These are phyloP conservation scores for Tetrahymena borealis DNA, from an alignment of 73 alveolate genomes.

Conservation along the genomic window DNA sequence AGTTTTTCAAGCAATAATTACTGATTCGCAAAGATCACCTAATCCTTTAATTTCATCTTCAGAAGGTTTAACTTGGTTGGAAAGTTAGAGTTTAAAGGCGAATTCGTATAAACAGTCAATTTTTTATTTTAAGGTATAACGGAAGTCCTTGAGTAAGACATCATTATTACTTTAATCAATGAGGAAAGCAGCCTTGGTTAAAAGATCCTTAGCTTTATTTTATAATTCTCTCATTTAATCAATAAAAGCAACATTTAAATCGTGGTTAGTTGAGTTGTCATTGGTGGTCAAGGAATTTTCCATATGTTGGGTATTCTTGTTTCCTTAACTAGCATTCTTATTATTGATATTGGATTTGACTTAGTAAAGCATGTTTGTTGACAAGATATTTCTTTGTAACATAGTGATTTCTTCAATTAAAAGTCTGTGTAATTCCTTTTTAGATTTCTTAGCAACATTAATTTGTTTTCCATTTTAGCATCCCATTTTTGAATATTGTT, in stretches of 20 bases:
- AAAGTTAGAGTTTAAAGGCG: no score
- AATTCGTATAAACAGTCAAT: no score
- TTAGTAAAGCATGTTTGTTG: neutral
- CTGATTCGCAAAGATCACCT: no score
- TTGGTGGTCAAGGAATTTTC: neutral
- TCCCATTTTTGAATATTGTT: neutral
- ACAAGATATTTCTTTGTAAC: neutral
- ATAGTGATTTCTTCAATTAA: neutral
- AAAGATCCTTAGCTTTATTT: neutral
- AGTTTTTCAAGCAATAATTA: no score
- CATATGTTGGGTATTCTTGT: neutral
- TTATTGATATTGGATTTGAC: neutral
- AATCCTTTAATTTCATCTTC: no score
- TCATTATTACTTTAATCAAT: no score
- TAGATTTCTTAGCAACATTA: neutral
- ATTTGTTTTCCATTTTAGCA: neutral
- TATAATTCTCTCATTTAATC: neutral
- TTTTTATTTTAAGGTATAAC: no score
- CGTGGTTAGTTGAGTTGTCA: neutral
- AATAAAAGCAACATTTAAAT: neutral
- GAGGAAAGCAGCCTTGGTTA: neutral
- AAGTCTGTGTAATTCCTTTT: neutral
- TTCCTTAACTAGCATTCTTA: neutral
- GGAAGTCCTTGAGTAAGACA: no score
- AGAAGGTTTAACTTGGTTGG: no score